phyloP scores from a whole-genome alignment of 208 protist genomes.

The Novymonas esmeraldas region DNA sequence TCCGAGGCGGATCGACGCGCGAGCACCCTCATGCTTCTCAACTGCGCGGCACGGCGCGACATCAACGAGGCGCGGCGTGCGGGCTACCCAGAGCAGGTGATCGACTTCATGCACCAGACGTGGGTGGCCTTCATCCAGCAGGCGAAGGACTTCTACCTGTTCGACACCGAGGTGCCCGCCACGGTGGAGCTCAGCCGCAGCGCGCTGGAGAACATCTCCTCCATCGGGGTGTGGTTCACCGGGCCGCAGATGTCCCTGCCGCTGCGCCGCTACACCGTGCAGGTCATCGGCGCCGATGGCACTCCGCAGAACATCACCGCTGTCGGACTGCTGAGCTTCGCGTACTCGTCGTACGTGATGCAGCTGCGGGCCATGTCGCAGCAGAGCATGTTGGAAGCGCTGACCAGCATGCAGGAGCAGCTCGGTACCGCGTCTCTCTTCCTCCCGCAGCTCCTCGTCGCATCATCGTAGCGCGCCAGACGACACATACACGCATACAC shows the following conservation, averaged over 20 bases:
- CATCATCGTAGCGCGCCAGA: slow-evolving; percentile 32
- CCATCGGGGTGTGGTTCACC: slow-evolving; percentile 73
- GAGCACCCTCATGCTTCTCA: slow-evolving; percentile 53
- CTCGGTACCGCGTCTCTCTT: slow-evolving; percentile 56
- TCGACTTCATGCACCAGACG: slow-evolving; percentile 58
- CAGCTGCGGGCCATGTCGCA: slow-evolving; percentile 53
- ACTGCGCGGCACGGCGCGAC: slow-evolving; percentile 47
- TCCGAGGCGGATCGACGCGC: slow-evolving; percentile 33
- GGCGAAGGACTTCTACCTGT: slow-evolving; percentile 41
- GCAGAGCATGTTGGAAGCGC: slow-evolving; percentile 41
- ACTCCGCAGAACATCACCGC: slow-evolving; percentile 48
- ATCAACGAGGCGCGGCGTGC: slow-evolving; percentile 13
- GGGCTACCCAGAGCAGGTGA: slow-evolving; percentile 36
- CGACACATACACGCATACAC: too few relatives aligned
- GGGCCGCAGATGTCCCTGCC: slow-evolving; percentile 63
- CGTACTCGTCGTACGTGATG: slow-evolving; percentile 84
- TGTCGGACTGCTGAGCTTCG: slow-evolving; percentile 66
- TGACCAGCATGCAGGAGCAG: slow-evolving; percentile 49
- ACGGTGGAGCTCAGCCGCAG: slow-evolving; percentile 29
- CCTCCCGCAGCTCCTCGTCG: slow-evolving; percentile 53
- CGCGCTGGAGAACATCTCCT: slow-evolving; percentile 74
- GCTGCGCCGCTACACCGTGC: slow-evolving; percentile 65
- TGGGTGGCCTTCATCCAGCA: slow-evolving; percentile 65
- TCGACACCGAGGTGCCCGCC: slow-evolving; percentile 16
- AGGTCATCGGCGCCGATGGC: slow-evolving; percentile 37